phyloP scores from a whole-genome alignment of 2,329 filamentous ascomycete genomes.

The Trichoderma sp. region DNA sequence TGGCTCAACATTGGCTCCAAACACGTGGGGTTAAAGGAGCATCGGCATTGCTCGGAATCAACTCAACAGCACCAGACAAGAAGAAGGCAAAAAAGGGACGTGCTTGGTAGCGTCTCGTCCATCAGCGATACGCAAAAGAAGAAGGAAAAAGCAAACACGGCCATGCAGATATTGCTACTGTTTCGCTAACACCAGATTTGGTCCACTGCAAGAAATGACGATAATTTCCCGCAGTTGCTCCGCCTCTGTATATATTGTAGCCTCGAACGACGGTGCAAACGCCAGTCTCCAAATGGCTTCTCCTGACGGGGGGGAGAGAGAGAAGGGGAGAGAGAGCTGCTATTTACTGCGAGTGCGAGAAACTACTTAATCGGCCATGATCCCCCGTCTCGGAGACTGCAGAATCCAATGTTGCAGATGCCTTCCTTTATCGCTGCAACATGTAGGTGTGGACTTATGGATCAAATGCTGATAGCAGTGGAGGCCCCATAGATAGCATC shows the following conservation, averaged over 20 bases:
- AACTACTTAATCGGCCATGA: not conserved
- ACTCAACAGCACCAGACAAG: not conserved
- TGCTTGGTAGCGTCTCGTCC: not conserved
- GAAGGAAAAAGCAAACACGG: not conserved
- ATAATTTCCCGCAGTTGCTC: constrained; percentile 10
- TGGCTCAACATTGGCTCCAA: not conserved
- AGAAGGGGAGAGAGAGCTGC: not conserved
- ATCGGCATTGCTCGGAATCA: constrained; percentile 12
- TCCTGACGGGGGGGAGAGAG: constrained; percentile 7
- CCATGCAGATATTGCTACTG: not conserved
- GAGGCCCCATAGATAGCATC: not conserved
- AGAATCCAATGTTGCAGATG: not conserved
- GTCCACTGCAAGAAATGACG: constrained; percentile 19
- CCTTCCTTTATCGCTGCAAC: not conserved
- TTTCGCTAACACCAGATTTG: not conserved
- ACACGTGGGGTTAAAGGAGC: constrained; percentile 14
- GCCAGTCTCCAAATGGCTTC: constrained; percentile 6
- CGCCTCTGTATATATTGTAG: not conserved
- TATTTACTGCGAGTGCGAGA: not conserved
- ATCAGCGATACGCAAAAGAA: not conserved
- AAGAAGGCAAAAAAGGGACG: not conserved
- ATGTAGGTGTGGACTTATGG: no score
- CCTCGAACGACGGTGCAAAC: not conserved
- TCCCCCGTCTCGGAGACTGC: not conserved
- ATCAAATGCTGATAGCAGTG: no score